Conservation (phyloP, 2,329 filamentous ascomycete species). For the Aspergillus pseudonomiae region DNA sequence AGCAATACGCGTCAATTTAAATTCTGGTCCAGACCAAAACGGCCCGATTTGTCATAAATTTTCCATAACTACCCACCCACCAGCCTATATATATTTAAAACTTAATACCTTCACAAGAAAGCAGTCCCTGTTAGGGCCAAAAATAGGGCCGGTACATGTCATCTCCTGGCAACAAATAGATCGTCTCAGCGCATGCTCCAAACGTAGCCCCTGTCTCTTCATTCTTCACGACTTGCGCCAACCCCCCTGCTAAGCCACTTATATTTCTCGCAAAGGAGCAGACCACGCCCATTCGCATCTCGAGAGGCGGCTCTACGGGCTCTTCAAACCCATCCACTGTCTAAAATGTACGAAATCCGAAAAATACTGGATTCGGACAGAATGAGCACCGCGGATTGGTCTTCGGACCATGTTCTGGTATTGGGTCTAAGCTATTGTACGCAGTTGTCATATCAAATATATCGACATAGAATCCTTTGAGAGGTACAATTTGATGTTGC, state of each 20-base stretch:
- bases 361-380: constrained; percentile 44
- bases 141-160: constrained; percentile 23
- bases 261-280: constrained; percentile 35
- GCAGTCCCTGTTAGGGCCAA: neutral
- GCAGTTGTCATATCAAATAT: constrained; percentile 31
- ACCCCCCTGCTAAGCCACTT: constrained; percentile 22
- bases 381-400: constrained; percentile 43
- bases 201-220: constrained; percentile 13
- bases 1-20: neutral
- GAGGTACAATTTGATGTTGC: constrained; percentile 30
- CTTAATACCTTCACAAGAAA: neutral
- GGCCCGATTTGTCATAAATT: neutral
- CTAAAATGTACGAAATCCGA: constrained; percentile 33
- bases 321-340: constrained; percentile 14
- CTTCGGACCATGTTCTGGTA: constrained; percentile 21
- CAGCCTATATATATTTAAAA: no score
- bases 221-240: constrained; percentile 24
- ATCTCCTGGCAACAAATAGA: constrained; percentile 26
- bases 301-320: constrained; percentile 11
- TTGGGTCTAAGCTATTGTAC: constrained; percentile 23
- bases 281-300: constrained; percentile 29
- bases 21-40: neutral
- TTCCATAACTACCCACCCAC: neutral
- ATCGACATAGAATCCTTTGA: constrained; percentile 21
- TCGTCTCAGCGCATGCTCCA: constrained; percentile 30